phyloP scores from a whole-genome alignment of 805 yeast genomes.

The Candida adriatica region DNA sequence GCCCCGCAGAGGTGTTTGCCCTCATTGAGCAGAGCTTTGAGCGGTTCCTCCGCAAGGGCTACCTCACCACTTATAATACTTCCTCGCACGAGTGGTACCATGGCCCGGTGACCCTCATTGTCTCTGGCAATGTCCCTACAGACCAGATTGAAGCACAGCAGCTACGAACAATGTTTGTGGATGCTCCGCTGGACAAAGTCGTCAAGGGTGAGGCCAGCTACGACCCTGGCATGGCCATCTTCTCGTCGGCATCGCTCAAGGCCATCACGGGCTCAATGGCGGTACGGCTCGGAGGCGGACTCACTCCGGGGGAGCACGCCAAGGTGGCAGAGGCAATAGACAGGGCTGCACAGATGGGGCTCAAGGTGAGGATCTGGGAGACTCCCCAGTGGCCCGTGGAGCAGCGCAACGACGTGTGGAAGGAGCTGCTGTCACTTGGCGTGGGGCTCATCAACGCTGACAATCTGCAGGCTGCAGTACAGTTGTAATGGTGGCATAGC shows the following conservation, averaged over 20 bases:
- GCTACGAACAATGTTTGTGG: slow-evolving; percentile 22
- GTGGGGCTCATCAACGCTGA: slow-evolving; percentile 60
- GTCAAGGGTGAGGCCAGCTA: slow-evolving; percentile 5
- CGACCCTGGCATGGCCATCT: slow-evolving; percentile 24
- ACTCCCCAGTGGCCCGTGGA: slow-evolving; percentile 59
- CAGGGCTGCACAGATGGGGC: slow-evolving; percentile 41
- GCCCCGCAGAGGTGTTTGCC: slow-evolving; percentile 36
- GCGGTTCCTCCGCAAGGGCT: slow-evolving; percentile 41
- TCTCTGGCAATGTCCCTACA: slow-evolving; percentile 60
- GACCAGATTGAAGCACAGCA: slow-evolving; percentile 23
- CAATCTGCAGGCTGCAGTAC: slow-evolving; percentile 41
- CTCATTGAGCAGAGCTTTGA: slow-evolving; percentile 38
- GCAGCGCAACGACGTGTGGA: slow-evolving; percentile 40
- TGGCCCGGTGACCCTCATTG: slow-evolving; percentile 56
- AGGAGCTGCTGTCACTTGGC: slow-evolving; percentile 38
- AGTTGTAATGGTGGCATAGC: too few species aligned
- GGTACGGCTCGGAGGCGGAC: slow-evolving; percentile 16
- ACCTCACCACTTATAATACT: slow-evolving; percentile 42
- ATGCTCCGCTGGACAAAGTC: slow-evolving; percentile 34
- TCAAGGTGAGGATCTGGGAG: slow-evolving; percentile 65
- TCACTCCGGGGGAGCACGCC: slow-evolving; percentile 28
- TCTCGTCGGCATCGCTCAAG: slow-evolving; percentile 39
- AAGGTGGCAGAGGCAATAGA: slow-evolving; percentile 23
- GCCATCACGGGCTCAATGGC: slow-evolving; percentile 13
- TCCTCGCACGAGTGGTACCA: slow-evolving; percentile 26